Base-by-base conservation (phyloP, 2,329 filamentous ascomycete genomes). In the Hypomyces perniciosus region DNA sequence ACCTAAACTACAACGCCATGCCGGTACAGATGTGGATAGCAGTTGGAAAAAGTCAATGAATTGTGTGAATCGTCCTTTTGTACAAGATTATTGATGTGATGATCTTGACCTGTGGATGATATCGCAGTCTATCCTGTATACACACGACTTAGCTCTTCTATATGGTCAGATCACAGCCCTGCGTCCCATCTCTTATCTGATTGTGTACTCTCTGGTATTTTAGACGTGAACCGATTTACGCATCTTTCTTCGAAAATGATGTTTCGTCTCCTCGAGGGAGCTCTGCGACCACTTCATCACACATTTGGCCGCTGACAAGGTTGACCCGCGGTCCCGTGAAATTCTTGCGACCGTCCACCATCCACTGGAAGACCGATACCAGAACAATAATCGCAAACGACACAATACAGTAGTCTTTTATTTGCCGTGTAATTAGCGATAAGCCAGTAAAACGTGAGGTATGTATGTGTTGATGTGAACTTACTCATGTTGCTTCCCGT, bases 401-500 rank as follows among this genome's bases (percentile, higher is more conserved):
- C 6, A 72, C 72, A 4, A 76, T 60, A 29, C 69, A 73, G 57
- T 76, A 76, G 55, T 76, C 59, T 20, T 20, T 20, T 3, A 20
- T 20, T 20, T 4, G 12, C 13, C 6, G 13, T 10, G 39, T 3
- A 8, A 41, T 41, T n/a, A 41, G 34, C 34, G 34, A 9, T n/a
- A 37, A n/a, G 34, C 34, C n/a, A 8, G 34, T 2, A 37, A 8
- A 37, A 37, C 8, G 37, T 56, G 9, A 57, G 47, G 13, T 4
- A 31, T 10, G 4, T 3, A 20, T 20, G 20, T 20, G 20, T 20
- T 20, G 20, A 20, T 20, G 20, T 20, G 3, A 20, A 46, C 58
- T 2, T 45, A 62, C 60, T 90, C 85, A 89, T 89, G 63, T 79
- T 87, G 57, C 72, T 80, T 2, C 78, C 77, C 0, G 79, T 80